Evolutionary conservation across 306 rosid genomes (phyloP).

Genomic region (Senna tora): DNA sequence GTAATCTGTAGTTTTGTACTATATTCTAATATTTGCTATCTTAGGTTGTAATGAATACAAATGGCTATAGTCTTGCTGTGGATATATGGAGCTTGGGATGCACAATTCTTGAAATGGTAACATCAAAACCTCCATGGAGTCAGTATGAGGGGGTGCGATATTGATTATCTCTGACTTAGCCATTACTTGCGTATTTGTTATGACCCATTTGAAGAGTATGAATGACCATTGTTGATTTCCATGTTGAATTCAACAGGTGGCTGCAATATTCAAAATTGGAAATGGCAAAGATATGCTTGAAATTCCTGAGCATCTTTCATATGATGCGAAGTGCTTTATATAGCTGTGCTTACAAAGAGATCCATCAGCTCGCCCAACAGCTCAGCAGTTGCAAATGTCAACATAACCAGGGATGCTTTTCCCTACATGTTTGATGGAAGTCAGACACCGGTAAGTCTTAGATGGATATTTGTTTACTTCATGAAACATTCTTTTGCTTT

Average conservation of each 20-base stretch:
- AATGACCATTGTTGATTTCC: conserved; percentile 32
- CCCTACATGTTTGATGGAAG: conserved; percentile 75
- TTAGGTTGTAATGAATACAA: conserved; percentile 72
- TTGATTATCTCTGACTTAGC: conserved; percentile 12
- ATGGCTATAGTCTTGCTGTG: conserved; percentile 63
- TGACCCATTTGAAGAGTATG: background rate
- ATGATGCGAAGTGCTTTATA: conserved; percentile 61
- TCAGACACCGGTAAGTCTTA: conserved; percentile 74
- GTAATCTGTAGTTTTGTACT: background rate
- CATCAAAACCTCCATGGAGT: conserved; percentile 79
- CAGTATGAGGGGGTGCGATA: conserved; percentile 70
- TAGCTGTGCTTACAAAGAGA: conserved; percentile 67
- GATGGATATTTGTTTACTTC: conserved; percentile 1
- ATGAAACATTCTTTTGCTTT: conserved; percentile 24
- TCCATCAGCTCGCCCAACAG: conserved; percentile 61
- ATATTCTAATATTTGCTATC: conserved; percentile 14
- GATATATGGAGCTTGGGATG: conserved; percentile 92
- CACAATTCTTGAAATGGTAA: conserved; percentile 81
- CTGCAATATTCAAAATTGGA: conserved; percentile 73
- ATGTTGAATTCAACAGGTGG: conserved; percentile 55
- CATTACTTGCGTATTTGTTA: conserved; percentile 15
- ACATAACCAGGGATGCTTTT: conserved; percentile 67
- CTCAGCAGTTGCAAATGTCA: conserved; percentile 56
- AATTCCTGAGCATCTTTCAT: conserved; percentile 68
- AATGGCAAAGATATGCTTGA: conserved; percentile 69